Conservation (phyloP, 345 rosid species). For the Murraya koenigii region DNA sequence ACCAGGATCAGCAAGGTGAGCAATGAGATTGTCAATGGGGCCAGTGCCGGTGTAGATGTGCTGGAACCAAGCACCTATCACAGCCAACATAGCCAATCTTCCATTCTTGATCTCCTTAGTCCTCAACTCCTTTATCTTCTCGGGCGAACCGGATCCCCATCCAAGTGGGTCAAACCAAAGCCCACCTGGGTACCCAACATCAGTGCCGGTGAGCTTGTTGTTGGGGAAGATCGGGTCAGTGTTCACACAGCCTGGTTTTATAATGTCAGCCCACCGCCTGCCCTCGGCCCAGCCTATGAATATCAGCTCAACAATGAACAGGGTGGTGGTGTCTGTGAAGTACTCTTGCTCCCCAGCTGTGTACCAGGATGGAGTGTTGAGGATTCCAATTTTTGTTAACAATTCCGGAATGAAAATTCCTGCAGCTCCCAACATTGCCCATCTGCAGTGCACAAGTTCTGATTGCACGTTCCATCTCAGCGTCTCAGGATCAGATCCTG, state of each 20-base stretch:
- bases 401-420: conserved; percentile 97
- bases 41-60: conserved; percentile 97
- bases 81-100: conserved; percentile 96
- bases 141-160: conserved; percentile 83
- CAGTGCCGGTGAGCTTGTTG: conserved; percentile 95
- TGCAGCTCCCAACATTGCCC: conserved; percentile 99
- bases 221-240: conserved; percentile 96
- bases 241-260: conserved; percentile 94
- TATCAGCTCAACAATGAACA: conserved; percentile 71
- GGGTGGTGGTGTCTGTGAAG: conserved; percentile 90
- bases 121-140: conserved; percentile 84
- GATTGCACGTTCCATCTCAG: conserved; percentile 89
- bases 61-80: conserved; percentile 99
- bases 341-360: conserved; percentile 75
- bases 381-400: conserved; percentile 78
- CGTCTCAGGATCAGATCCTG: conserved; percentile 93
- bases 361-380: conserved; percentile 97
- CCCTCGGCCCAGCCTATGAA: conserved; percentile 99
- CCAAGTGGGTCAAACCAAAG: conserved; percentile 98
- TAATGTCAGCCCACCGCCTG: conserved; percentile 91
- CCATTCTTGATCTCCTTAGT: conserved; percentile 98
- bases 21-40: conserved; percentile 93
- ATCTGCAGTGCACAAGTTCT: conserved; percentile 89
- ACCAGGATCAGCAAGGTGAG: conserved; percentile 97
- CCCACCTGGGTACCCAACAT: conserved; percentile 99